Evolutionary conservation across 352 stramenopile genomes (phyloP).

Genomic region (Phytopythium chamaehyphon): DNA sequence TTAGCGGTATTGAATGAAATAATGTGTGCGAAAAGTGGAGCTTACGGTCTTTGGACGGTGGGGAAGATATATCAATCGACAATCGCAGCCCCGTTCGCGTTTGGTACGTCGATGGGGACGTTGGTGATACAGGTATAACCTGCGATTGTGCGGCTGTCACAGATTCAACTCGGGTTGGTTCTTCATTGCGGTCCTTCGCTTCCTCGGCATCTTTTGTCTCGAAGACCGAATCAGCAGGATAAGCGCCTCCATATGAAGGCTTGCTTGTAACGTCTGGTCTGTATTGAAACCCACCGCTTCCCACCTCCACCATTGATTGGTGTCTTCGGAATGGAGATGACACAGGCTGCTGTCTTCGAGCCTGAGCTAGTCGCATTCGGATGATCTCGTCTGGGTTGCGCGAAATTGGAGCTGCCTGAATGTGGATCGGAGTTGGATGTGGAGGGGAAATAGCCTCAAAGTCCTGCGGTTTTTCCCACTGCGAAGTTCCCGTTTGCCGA

Average conservation of each 20-base stretch:
- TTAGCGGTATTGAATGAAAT: not conserved
- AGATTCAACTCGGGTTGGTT: too few species aligned
- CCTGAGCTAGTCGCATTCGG: slow-evolving; percentile 38
- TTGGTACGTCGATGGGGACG: slow-evolving; percentile 39
- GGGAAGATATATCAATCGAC: slow-evolving; percentile 42
- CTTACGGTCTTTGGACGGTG: slow-evolving; percentile 40
- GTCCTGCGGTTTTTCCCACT: slow-evolving; percentile 61
- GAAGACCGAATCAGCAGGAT: too few species aligned
- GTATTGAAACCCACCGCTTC: too few species aligned
- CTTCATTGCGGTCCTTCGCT: too few species aligned
- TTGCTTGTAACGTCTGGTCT: too few species aligned
- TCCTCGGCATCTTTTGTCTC: too few species aligned
- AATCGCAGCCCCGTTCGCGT: slow-evolving; percentile 43
- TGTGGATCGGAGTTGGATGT: not conserved
- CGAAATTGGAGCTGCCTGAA: not conserved
- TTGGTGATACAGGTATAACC: not conserved
- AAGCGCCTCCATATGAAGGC: too few species aligned
- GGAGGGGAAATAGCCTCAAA: not conserved
- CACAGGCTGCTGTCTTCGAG: slow-evolving; percentile 27
- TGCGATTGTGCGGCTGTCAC: too few species aligned
- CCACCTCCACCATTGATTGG: too few species aligned
- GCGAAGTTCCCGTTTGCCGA: slow-evolving; percentile 53
- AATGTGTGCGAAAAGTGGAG: too few species aligned
- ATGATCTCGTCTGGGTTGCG: slow-evolving; percentile 40
- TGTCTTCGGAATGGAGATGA: not conserved